Evolutionary conservation across 768 basidiomycete species (phyloP).

Genomic region (Coprinellus micaceus): DNA sequence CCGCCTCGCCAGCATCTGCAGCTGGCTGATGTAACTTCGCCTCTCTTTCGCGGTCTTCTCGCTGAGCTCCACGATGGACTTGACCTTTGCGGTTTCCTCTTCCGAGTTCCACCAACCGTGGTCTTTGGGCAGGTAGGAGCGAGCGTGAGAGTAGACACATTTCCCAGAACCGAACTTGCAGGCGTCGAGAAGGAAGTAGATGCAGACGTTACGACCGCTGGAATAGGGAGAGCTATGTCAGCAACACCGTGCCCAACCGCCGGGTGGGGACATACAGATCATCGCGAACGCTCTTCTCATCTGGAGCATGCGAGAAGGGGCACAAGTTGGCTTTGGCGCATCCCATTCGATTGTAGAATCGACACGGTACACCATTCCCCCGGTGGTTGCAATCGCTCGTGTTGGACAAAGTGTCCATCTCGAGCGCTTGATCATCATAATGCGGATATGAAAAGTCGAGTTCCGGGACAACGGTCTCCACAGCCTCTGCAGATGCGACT

Average conservation of each 20-base stretch:
- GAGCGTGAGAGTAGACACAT: conserved; percentile 51
- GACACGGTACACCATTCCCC: conserved; percentile 47
- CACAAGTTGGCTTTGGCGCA: conserved; percentile 40
- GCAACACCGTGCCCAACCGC: background rate
- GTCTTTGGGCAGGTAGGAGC: conserved; percentile 35
- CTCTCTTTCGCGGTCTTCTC: conserved; percentile 16
- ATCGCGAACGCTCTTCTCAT: conserved; percentile 47
- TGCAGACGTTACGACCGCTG: conserved; percentile 50
- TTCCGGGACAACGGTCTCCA: conserved; percentile 7
- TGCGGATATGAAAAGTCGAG: conserved; percentile 18
- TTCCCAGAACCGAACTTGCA: conserved; percentile 34
- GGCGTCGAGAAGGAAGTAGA: conserved; percentile 30
- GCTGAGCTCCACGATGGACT: conserved; percentile 24
- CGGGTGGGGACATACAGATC: conserved; percentile 33
- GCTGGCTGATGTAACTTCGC: background rate
- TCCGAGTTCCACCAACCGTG: conserved; percentile 45
- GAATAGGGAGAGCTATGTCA: background rate
- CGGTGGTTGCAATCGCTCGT: conserved; percentile 49
- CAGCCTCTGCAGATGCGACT: background rate
- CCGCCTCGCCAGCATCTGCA: background rate
- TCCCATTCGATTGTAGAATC: conserved; percentile 49
- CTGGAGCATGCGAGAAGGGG: conserved; percentile 48
- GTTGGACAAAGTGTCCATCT: conserved; percentile 40
- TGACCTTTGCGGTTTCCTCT: conserved; percentile 27
- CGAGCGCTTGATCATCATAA: conserved; percentile 24